phyloP scores from a whole-genome alignment of 179 eudicot species.

The Actinidia arguta region DNA sequence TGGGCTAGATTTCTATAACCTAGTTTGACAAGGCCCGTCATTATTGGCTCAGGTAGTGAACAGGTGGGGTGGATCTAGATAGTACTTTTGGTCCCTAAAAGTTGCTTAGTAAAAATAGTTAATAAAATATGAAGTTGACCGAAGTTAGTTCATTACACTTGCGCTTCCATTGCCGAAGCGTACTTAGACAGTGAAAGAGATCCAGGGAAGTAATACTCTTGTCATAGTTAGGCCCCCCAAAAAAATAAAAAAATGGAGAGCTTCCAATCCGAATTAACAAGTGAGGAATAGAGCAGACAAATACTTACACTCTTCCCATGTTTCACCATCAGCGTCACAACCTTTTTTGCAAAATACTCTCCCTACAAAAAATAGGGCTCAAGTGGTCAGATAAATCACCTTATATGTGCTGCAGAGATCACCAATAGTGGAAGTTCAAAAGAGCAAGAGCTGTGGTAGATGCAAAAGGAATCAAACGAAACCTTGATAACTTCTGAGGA shows the following conservation, averaged over 20 bases:
- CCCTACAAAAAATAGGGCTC: constrained; percentile 53
- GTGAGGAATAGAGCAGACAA: constrained; percentile 17
- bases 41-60: too few species aligned
- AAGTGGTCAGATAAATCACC: background rate
- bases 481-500: background rate
- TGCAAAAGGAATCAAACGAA: background rate
- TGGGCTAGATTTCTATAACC: too few species aligned
- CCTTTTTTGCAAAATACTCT: constrained; percentile 99
- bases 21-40: background rate
- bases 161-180: background rate
- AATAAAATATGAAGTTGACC: too few species aligned
- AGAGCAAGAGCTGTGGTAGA: background rate
- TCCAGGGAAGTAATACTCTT: background rate
- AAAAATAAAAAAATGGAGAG: too few species aligned
- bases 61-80: background rate
- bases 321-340: constrained; percentile 87
- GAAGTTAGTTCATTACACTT: background rate
- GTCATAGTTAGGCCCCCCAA: background rate
- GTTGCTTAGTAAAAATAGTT: background rate
- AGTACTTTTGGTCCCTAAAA: background rate
- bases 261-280: background rate
- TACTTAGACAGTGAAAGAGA: background rate
- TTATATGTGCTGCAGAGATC: background rate
- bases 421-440: constrained; percentile 1
- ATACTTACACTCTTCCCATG: constrained; percentile 94